phyloP scores from a whole-genome alignment of 306 rosid genomes.

The Rosa multiflora region DNA sequence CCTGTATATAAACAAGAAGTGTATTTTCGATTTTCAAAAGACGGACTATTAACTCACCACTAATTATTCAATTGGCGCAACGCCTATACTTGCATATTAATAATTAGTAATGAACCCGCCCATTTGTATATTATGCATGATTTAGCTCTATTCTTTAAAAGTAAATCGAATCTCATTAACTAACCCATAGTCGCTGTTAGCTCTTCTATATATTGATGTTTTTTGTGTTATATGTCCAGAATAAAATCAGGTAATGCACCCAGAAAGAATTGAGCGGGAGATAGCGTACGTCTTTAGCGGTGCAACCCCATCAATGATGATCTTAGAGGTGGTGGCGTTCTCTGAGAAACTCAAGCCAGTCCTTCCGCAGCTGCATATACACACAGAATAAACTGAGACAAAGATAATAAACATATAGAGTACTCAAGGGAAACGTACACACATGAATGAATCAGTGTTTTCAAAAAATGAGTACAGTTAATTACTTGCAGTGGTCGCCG shows the following conservation, averaged over 20 bases:
- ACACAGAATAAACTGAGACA: not conserved
- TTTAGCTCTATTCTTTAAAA: not conserved
- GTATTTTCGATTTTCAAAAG: not conserved
- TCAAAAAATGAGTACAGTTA: not conserved
- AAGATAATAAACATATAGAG: not conserved
- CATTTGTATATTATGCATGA: not conserved
- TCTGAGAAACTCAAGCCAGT: slow-evolving; percentile 28
- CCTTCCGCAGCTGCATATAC: slow-evolving; percentile 2
- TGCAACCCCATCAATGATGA: slow-evolving; percentile 36
- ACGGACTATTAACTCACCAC: not conserved
- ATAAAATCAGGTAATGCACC: not conserved
- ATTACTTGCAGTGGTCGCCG: not conserved
- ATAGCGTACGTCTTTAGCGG: slow-evolving; percentile 27
- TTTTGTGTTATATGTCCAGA: not conserved
- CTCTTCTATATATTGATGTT: not conserved
- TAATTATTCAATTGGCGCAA: not conserved
- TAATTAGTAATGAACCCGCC: not conserved
- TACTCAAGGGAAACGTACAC: not conserved
- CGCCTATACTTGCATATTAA: no score
- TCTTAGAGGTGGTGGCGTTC: slow-evolving; percentile 16
- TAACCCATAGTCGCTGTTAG: not conserved
- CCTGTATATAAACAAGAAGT: not conserved
- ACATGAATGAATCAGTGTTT: not conserved
- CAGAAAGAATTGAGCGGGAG: not conserved
- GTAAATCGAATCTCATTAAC: not conserved